These are phyloP conservation scores for Ogataea hybrid DNA, from an alignment of 1,139 yeast genomes.

Conservation along the genomic window DNA sequence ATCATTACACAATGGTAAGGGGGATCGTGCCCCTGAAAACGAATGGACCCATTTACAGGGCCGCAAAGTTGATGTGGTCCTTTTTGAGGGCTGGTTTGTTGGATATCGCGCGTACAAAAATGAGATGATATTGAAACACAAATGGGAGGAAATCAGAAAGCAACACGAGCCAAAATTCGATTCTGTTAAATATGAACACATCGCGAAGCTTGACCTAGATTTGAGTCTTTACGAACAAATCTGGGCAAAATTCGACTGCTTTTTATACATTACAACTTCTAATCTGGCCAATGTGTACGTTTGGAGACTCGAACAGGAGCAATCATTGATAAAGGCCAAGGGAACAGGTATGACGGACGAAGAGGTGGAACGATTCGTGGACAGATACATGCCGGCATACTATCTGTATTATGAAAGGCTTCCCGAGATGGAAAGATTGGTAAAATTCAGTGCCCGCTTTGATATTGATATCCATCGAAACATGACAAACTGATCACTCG, in stretches of 20 bases:
- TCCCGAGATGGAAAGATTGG: slow-evolving; percentile 26
- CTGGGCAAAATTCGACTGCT: slow-evolving; percentile 59
- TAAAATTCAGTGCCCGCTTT: slow-evolving; percentile 30
- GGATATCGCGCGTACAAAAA: slow-evolving; percentile 58
- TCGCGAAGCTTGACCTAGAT: slow-evolving; percentile 47
- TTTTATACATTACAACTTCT: slow-evolving; percentile 62
- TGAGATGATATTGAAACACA: slow-evolving; percentile 26
- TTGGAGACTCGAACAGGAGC: slow-evolving; percentile 91
- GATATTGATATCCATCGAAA: slow-evolving; percentile 33
- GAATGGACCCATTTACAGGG: slow-evolving; percentile 35
- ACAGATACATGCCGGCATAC: slow-evolving; percentile 86
- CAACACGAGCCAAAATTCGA: slow-evolving; percentile 26
- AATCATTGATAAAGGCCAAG: slow-evolving; percentile 46
- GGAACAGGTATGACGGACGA: slow-evolving; percentile 82
- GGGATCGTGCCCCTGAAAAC: slow-evolving; percentile 56
- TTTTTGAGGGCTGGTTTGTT: slow-evolving; percentile 94
- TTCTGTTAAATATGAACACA: slow-evolving; percentile 22
- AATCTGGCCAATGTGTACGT: slow-evolving; percentile 60
- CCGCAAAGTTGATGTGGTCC: slow-evolving; percentile 55
- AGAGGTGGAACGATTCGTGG: slow-evolving; percentile 64
- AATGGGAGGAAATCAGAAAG: slow-evolving; percentile 23
- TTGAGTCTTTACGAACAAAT: slow-evolving; percentile 49
- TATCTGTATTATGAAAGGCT: slow-evolving; percentile 59
- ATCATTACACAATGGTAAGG: slow-evolving; percentile 67
- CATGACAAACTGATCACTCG: not conserved